Conservation (phyloP, 805 yeast species). For the Yarrowia yakushimensis region DNA sequence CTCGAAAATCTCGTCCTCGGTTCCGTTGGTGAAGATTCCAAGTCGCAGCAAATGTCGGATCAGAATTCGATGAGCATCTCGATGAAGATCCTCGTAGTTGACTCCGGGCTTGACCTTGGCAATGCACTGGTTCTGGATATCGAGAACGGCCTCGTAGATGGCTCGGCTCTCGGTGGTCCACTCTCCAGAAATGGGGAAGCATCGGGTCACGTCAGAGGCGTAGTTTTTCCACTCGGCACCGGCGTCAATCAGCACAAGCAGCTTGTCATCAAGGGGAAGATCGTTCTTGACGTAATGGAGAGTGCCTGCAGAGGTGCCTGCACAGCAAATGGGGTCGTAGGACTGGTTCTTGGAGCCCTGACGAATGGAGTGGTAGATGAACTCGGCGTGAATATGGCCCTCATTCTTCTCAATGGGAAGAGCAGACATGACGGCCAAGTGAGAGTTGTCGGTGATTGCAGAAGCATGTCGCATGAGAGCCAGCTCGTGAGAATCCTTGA, state of each 20-base stretch:
- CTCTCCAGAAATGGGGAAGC: conserved; percentile 86
- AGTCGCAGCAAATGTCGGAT: conserved; percentile 65
- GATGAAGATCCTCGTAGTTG: conserved; percentile 79
- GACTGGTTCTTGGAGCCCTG: conserved; percentile 89
- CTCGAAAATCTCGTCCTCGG: conserved; percentile 63
- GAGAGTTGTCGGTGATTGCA: conserved; percentile 80
- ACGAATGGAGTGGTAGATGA: conserved; percentile 85
- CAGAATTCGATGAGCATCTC: conserved; percentile 72
- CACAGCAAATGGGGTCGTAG: conserved; percentile 93
- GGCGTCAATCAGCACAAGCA: conserved; percentile 81
- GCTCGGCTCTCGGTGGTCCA: conserved; percentile 86
- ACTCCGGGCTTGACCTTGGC: conserved; percentile 74
- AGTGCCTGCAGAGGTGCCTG: conserved; percentile 88
- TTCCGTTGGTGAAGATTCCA: conserved; percentile 64
- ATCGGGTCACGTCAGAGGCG: conserved; percentile 91
- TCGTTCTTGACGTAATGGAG: conserved; percentile 87
- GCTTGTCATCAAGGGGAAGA: conserved; percentile 53
- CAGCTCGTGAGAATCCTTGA: conserved; percentile 81
- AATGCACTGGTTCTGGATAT: conserved; percentile 79
- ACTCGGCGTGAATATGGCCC: conserved; percentile 93
- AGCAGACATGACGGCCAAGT: conserved; percentile 89
- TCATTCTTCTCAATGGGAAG: conserved; percentile 81
- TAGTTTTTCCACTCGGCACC: conserved; percentile 97
- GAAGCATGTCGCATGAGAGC: conserved; percentile 75
- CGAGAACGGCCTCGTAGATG: conserved; percentile 71